phyloP scores from a whole-genome alignment of 2,329 filamentous ascomycete species.

The Fusarium verticillioides region DNA sequence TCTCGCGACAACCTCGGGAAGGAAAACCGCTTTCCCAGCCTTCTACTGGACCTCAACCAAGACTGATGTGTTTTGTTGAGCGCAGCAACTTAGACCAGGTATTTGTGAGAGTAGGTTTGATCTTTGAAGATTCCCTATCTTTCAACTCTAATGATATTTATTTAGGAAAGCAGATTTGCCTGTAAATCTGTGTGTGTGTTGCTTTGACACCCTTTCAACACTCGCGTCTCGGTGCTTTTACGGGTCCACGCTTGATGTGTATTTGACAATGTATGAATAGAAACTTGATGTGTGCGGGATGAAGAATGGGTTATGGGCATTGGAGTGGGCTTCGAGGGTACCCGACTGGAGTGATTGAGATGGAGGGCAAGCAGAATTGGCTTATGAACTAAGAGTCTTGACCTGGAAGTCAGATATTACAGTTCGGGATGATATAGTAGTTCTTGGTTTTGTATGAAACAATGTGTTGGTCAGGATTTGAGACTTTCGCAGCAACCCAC shows the following conservation, averaged over 20 bases:
- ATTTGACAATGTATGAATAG: accelerated
- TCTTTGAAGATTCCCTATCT: neutral
- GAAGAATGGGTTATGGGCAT: neutral
- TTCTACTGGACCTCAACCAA: neutral
- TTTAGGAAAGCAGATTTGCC: neutral
- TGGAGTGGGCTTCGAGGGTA: neutral
- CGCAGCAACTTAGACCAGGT: no score
- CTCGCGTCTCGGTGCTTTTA: accelerated
- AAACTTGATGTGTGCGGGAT: neutral
- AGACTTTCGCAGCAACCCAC: neutral
- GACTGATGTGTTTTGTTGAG: neutral
- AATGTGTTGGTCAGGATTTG: neutral
- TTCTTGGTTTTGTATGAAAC: neutral
- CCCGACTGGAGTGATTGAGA: neutral
- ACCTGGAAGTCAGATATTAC: neutral
- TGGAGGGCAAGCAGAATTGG: neutral
- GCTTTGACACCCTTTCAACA: neutral
- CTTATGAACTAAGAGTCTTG: accelerated
- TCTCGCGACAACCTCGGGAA: neutral
- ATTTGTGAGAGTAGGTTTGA: no score
- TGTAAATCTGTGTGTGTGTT: accelerated
- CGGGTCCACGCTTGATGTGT: neutral
- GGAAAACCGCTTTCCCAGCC: neutral
- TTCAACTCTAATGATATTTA: neutral
- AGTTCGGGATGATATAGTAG: accelerated